phyloP scores from a whole-genome alignment of 257 asterid species.

The Ilex asprella region DNA sequence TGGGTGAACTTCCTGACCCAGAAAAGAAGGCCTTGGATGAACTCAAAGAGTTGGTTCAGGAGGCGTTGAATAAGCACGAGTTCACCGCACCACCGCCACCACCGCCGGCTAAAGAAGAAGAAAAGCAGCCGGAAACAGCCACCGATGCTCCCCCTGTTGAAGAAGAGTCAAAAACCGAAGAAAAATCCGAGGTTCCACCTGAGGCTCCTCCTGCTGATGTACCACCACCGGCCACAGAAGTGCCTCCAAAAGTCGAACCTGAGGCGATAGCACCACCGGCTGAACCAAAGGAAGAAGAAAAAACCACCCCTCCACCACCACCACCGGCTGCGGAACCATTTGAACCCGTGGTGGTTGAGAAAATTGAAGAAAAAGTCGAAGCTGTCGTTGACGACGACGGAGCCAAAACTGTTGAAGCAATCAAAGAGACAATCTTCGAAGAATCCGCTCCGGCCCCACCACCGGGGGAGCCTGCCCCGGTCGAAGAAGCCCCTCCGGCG shows the following conservation, averaged over 20 bases:
- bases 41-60: slow-evolving; percentile 42
- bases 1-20: slow-evolving; percentile 56
- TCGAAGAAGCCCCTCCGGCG: slow-evolving; percentile 11
- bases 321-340: slow-evolving; percentile 4
- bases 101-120: slow-evolving; percentile 23
- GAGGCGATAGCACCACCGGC: slow-evolving; percentile 12
- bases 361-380: slow-evolving; percentile 21
- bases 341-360: slow-evolving; percentile 11
- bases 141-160: neutral
- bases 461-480: slow-evolving; percentile 22
- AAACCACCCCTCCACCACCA: slow-evolving; percentile 7
- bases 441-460: slow-evolving; percentile 30
- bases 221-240: neutral
- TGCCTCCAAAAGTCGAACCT: slow-evolving; percentile 9
- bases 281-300: slow-evolving; percentile 14
- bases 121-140: neutral
- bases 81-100: slow-evolving; percentile 46
- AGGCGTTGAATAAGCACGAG: slow-evolving; percentile 51
- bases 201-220: slow-evolving; percentile 7
- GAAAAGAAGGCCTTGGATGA: slow-evolving; percentile 60
- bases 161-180: slow-evolving; percentile 2
- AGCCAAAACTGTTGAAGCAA: slow-evolving; percentile 31
- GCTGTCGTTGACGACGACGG: slow-evolving; percentile 11
- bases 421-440: slow-evolving; percentile 56
- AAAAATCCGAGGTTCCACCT: slow-evolving; percentile 7